Conservation (phyloP, 768 basidiomycete genomes). For the Xerocomus brunneocitrinus region DNA sequence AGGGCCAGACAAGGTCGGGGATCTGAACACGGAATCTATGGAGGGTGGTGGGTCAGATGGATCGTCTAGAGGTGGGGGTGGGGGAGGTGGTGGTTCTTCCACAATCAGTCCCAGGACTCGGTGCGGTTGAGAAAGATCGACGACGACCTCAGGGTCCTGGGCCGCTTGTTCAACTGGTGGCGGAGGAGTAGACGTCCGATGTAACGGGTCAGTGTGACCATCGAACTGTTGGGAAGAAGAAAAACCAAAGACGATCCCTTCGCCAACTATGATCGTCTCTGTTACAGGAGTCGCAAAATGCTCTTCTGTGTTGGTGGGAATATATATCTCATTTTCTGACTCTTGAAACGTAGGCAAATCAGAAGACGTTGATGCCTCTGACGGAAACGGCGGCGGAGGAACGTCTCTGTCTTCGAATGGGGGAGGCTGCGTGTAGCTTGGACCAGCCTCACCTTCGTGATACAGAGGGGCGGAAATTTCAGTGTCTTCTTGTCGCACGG, state of each 20-base stretch:
- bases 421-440: constrained; percentile 67
- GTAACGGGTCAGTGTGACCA: constrained; percentile 68
- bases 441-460: constrained; percentile 69
- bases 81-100: constrained; percentile 61
- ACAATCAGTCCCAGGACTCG: constrained; percentile 57
- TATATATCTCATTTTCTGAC: constrained; percentile 71
- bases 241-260: constrained; percentile 79
- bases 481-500: constrained; percentile 62
- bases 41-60: constrained; percentile 86
- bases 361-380: constrained; percentile 54
- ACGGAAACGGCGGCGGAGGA: constrained; percentile 63
- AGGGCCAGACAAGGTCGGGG: constrained; percentile 22
- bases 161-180: constrained; percentile 72
- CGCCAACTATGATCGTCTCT: constrained; percentile 51
- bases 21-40: constrained; percentile 74
- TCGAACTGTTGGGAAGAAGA: constrained; percentile 69
- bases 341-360: constrained; percentile 73
- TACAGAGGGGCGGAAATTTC: constrained; percentile 62
- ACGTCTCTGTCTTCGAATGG: constrained; percentile 83
- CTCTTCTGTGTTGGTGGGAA: constrained; percentile 43
- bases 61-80: constrained; percentile 80
- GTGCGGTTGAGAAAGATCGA: constrained; percentile 52
- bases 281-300: constrained; percentile 32
- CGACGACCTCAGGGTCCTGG: constrained; percentile 69
- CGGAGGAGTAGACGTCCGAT: constrained; percentile 63